These are phyloP conservation scores for Poa annua DNA, from an alignment of 176 grass and related monocot genomes.

Conservation along the genomic window DNA sequence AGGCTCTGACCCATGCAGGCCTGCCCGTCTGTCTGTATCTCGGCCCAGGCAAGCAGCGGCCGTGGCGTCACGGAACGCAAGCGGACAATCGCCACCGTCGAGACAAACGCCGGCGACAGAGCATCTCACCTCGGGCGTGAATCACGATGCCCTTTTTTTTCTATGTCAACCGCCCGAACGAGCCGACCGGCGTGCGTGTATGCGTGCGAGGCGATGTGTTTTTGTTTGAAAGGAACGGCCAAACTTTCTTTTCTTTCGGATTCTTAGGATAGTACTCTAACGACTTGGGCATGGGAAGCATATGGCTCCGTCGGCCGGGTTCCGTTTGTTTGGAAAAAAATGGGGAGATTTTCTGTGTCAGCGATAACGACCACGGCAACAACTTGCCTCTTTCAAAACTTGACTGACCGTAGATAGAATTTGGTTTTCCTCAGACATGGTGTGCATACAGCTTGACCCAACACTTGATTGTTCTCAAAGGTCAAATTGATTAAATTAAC, in stretches of 20 bases:
- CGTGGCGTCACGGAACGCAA: neutral
- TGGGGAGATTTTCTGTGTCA: neutral
- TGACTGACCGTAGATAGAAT: neutral
- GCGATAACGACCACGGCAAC: neutral
- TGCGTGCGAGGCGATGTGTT: neutral
- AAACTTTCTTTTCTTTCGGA: neutral
- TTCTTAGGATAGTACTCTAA: neutral
- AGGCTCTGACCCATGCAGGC: neutral
- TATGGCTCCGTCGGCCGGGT: slow-evolving; percentile 13
- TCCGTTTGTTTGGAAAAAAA: neutral
- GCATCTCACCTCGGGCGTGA: slow-evolving; percentile 37
- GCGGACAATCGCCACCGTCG: slow-evolving; percentile 44
- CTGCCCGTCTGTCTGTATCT: neutral
- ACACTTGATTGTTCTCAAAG: neutral
- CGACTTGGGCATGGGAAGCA: neutral
- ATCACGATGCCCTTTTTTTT: neutral
- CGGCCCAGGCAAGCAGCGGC: neutral
- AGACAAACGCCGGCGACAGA: neutral
- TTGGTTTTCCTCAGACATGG: too few species aligned
- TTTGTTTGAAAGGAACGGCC: neutral
- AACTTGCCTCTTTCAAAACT: neutral
- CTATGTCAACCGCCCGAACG: neutral
- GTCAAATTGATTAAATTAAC: too few species aligned
- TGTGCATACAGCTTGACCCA: neutral
- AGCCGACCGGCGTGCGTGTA: neutral